Evolutionary conservation across 2,329 filamentous ascomycete species (phyloP).

Genomic region (Fusarium euwallaceae): DNA sequence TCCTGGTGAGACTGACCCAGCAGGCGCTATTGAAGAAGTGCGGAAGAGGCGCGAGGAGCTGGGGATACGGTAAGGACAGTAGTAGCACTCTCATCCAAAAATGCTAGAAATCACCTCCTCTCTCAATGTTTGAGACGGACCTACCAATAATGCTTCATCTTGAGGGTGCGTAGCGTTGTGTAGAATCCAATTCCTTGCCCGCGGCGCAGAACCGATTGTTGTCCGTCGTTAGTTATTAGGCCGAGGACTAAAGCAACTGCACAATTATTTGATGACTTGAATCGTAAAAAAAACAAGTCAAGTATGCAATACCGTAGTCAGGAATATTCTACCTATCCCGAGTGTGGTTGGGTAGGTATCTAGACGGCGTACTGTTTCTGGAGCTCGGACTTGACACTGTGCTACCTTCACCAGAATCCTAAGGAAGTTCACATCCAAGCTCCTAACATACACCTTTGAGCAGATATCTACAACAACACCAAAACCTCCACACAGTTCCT

Average conservation of each 20-base stretch:
- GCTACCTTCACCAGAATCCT: not conserved
- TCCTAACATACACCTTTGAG: not conserved
- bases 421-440: not conserved
- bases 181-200: not conserved
- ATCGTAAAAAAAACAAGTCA: not conserved
- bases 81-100: not conserved
- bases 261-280: not conserved
- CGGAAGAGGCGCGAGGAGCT: slow-evolving; percentile 65
- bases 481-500: not conserved
- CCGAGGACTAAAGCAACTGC: too few species aligned
- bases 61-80: slow-evolving; percentile 50
- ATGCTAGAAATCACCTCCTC: not conserved
- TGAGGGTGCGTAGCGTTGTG: not conserved
- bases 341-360: not conserved
- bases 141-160: not conserved
- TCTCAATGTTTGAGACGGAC: not conserved
- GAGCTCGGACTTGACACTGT: not conserved
- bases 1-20: slow-evolving; percentile 72
- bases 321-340: not conserved
- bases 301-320: not conserved
- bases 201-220: not conserved
- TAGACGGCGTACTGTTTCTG: not conserved
- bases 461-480: not conserved
- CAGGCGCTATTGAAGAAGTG: slow-evolving; percentile 72
- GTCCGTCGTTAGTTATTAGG: not conserved